Percentiles rank a stretch among this genome's conserved stretches.
phyloP scores from a whole-genome alignment of 306 rosid genomes.

The Casuarina cunninghamiana region DNA sequence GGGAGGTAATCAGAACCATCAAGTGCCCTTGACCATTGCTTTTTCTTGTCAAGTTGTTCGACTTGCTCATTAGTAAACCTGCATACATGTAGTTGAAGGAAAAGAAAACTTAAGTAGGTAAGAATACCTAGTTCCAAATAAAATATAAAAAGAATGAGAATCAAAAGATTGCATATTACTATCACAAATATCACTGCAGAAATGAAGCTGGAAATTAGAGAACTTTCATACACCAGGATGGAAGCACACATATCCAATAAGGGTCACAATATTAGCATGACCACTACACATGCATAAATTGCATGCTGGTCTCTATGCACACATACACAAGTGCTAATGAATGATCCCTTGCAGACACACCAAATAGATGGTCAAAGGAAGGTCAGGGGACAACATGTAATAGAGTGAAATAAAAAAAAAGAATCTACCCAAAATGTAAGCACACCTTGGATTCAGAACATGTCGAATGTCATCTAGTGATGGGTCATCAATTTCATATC shows the following conservation, averaged over 20 bases:
- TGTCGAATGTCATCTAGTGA: slow-evolving; percentile 97
- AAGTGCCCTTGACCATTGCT: slow-evolving; percentile 97
- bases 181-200: not conserved
- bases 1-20: slow-evolving; percentile 99
- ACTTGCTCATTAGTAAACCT: slow-evolving; percentile 84
- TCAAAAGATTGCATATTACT: not conserved
- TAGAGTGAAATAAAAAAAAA: slow-evolving; percentile 9
- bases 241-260: not conserved
- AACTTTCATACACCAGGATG: not conserved
- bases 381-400: not conserved
- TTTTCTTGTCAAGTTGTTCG: slow-evolving; percentile 78
- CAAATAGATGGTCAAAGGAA: not conserved
- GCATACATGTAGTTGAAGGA: slow-evolving; percentile 15
- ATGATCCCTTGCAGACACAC: not conserved
- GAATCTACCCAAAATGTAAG: slow-evolving; percentile 12
- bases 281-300: not conserved
- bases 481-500: slow-evolving; percentile 94
- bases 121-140: not conserved
- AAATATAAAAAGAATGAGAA: slow-evolving; percentile 8
- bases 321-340: not conserved
- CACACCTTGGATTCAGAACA: slow-evolving; percentile 90
- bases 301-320: not conserved
- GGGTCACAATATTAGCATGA: not conserved
- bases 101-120: not conserved
- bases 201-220: not conserved